Base-by-base conservation (phyloP, 768 basidiomycete species). In the Mycena albidolilacea region DNA sequence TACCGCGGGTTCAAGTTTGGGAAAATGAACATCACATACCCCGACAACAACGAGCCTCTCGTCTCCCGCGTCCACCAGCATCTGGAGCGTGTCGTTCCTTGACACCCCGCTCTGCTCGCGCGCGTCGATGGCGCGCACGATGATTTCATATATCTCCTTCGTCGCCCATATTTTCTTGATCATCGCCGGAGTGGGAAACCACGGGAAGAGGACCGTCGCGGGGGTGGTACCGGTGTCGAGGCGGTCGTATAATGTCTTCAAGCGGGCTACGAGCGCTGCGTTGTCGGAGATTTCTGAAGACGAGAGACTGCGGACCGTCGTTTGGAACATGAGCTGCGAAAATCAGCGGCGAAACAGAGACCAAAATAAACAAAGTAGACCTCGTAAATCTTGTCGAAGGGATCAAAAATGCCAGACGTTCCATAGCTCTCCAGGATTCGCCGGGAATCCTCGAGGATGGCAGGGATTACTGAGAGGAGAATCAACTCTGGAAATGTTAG, bases 151-250 rank as follows among this genome's bases (percentile, higher is more conserved):
- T 68, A 95, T 91, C 75, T 90, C 84, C 80, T 93, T 94, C 41
- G 93, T 94, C 17, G 93, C 90, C 81, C 89, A 86, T 50, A 93
- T 80, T 79, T 93, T 93, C 76, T 83, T 87, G 67, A 94, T 80
- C 90, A 92, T 92, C 30, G 92, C 91, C 5, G 90, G 91, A 58
- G 88, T 89, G 9, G 93, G 93, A 62, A 95, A 82, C 93, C 93
- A 95, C 46, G 93, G 93, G 38, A 93, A 81, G 19, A 95, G 87
- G 67, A 95, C 86, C 4, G 91, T 92, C 2, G 90, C 87, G 0
- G 93, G 92, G 0, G 93, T 94, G 4, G 92, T 94, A 55, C 90
- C 90, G 17, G 82, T 83, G 77, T 95, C 94, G 67, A 95, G 85
- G 44, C 81, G 84, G 77, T 94, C 92, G 76, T 94, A 94, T 63